Evolutionary conservation across 768 basidiomycete species (phyloP).

Genomic region (Kwoniella mangroviensis): DNA sequence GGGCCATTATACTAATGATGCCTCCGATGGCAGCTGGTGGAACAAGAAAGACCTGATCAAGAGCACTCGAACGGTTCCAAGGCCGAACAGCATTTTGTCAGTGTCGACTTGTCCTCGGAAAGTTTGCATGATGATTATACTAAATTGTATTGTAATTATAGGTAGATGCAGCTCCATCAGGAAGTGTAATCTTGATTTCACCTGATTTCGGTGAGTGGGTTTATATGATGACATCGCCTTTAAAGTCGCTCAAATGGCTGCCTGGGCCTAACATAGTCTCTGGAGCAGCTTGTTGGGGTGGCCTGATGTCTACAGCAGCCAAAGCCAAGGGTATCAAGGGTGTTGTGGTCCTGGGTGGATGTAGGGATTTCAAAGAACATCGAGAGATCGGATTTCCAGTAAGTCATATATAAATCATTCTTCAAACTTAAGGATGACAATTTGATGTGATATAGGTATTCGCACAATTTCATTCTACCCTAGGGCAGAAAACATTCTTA

Average conservation of each 20-base stretch:
- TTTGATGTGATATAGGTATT: slow-evolving; percentile 62
- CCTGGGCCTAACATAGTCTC: slow-evolving; percentile 1
- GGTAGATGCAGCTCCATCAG: slow-evolving; percentile 69
- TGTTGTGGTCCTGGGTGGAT: slow-evolving; percentile 71
- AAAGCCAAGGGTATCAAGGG: slow-evolving; percentile 71
- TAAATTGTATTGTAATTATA: slow-evolving; percentile 6
- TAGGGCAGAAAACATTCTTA: slow-evolving; percentile 84
- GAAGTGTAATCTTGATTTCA: slow-evolving; percentile 73
- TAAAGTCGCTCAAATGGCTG: background rate
- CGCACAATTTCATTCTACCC: slow-evolving; percentile 77
- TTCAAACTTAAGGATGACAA: background rate
- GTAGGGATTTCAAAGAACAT: slow-evolving; percentile 82
- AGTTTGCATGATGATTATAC: too few species aligned
- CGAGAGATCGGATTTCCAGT: slow-evolving; percentile 70
- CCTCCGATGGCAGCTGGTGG: background rate
- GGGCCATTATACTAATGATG: too few species aligned
- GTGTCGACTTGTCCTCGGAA: background rate
- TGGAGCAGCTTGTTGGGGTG: slow-evolving; percentile 80
- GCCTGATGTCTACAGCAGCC: slow-evolving; percentile 84
- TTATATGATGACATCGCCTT: too few species aligned
- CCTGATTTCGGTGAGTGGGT: slow-evolving; percentile 68
- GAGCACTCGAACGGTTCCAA: slow-evolving; percentile 60
- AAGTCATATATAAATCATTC: slow-evolving; percentile 3
- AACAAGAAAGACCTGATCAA: slow-evolving; percentile 6
- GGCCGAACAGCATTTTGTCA: slow-evolving; percentile 74